Base-by-base conservation (phyloP, 1,139 yeast genomes). In the Geotrichum klebahnii region DNA sequence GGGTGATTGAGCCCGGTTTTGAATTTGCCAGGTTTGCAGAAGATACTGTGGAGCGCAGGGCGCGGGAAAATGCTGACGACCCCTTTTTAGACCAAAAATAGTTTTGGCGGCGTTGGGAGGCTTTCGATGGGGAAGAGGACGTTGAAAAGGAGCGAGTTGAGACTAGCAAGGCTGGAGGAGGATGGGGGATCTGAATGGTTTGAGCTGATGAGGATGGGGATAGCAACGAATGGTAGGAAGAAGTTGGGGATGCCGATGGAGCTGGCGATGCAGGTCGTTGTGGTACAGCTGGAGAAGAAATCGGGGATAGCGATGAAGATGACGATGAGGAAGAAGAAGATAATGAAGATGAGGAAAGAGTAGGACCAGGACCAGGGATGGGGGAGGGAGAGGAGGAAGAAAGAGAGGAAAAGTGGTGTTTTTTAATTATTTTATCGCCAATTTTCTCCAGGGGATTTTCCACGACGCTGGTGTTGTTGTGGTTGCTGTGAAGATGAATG, bases 1-100 rank as follows among this genome's bases (percentile, higher is more conserved):
- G n/a, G n/a, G n/a, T n/a, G n/a, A n/a, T n/a, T n/a, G n/a, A n/a
- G n/a, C n/a, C n/a, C 10, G 17, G 41, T 22, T 37, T 10, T 31
- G 34, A 14, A 5, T 5, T 5, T 6, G 33, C 20, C 33, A 38
- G 42, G 22, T 22, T 38, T 8, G 14, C 16, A 22, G 42, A 38
- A 10, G 42, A 38, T 14, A 38, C 22, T 3, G 42, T 38, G 4
- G 42, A 38, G 17, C 42, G 33, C 24, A 38, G 20, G 4, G 42
- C 42, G 33, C 42, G 42, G 6, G 42, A 24, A 22, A 37, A 23
- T 8, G 14, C 28, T 5, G 41, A 37, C 10, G 41, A 37, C 23
- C 26, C 14, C 8, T n/a, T 24, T 38, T 26, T 38, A 8, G 32
- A 38, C 42, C 42, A 12, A 14, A 38, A 38, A n/a, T n/a, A n/a